phyloP scores from a whole-genome alignment of 2,329 filamentous ascomycete species.

The Onygenales sp. region DNA sequence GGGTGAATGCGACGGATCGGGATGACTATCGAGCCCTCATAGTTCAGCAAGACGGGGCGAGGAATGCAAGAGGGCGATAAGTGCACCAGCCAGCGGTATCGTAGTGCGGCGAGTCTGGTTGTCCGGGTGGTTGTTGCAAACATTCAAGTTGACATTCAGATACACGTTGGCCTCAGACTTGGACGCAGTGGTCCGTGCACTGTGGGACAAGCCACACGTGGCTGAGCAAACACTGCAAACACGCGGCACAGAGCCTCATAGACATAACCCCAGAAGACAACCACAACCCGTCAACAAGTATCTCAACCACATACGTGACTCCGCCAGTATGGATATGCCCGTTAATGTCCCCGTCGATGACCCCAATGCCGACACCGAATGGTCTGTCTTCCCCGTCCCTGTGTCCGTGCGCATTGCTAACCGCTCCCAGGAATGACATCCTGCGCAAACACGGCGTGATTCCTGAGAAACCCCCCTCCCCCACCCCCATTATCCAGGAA shows the following conservation, averaged over 20 bases:
- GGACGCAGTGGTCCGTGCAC: constrained; percentile 1
- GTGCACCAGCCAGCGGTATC: neutral
- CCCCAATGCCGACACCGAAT: constrained; percentile 96
- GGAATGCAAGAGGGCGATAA: neutral
- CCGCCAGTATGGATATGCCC: constrained; percentile 42
- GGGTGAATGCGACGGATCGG: neutral
- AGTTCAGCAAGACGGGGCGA: constrained; percentile 10
- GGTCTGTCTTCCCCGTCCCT: constrained; percentile 43
- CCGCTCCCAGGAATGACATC: constrained; percentile 79
- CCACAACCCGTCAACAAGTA: neutral
- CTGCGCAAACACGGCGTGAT: constrained; percentile 93
- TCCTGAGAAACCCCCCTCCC: constrained; percentile 93
- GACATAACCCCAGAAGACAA: neutral
- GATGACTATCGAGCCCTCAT: constrained; percentile 23
- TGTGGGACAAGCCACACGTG: constrained; percentile 13
- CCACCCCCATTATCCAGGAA: constrained; percentile 92
- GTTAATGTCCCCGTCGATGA: constrained; percentile 81
- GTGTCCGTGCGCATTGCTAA: constrained; percentile 8
- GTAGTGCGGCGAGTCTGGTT: neutral
- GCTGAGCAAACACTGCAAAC: constrained; percentile 16
- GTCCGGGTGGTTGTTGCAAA: neutral
- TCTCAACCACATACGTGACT: constrained; percentile 6
- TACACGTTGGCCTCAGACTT: constrained; percentile 12
- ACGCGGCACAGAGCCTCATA: neutral
- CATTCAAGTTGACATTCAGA: constrained; percentile 2